Percentiles rank a stretch among this genome's conserved stretches.
phyloP scores from a whole-genome alignment of 2,329 filamentous ascomycete genomes.

The Phoma sp. region DNA sequence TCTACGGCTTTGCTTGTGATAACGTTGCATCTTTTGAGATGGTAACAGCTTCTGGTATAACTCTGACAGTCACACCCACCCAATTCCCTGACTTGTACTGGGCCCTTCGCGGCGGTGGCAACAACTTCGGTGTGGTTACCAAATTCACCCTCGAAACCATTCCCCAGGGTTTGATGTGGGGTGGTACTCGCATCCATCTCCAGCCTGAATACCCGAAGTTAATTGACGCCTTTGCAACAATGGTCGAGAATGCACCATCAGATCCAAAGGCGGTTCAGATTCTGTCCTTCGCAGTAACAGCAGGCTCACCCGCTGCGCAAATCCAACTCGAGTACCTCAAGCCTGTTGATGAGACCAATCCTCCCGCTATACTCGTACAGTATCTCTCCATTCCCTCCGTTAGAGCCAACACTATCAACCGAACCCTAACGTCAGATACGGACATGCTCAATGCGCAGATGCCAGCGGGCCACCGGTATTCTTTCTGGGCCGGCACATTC shows the following conservation, averaged over 20 bases:
- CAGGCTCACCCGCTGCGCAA: conserved; percentile 23
- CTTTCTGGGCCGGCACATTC: conserved; percentile 35
- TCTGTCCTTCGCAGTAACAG: conserved; percentile 29
- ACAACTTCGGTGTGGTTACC: conserved; percentile 41
- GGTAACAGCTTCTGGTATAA: conserved; percentile 45
- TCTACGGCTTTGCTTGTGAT: conserved; percentile 27
- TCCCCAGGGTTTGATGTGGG: conserved; percentile 25
- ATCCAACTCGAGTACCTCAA: conserved; percentile 31
- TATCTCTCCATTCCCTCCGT: conserved; percentile 21
- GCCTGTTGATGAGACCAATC: conserved; percentile 27
- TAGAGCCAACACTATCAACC: conserved; percentile 18
- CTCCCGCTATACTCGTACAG: conserved; percentile 19
- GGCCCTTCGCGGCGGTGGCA: conserved; percentile 40
- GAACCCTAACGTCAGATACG: conserved; percentile 31
- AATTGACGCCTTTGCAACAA: conserved; percentile 23
- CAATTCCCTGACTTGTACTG: conserved; percentile 33
- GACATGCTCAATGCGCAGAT: conserved; percentile 45
- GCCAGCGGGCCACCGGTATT: conserved; percentile 39
- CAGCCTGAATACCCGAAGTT: conserved; percentile 16
- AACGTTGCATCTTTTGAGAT: conserved; percentile 36
- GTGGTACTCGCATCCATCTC: conserved; percentile 15
- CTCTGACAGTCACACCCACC: conserved; percentile 15
- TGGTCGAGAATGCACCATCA: conserved; percentile 18
- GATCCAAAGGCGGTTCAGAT: conserved; percentile 36
- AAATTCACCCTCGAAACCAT: conserved; percentile 24